Conservation (phyloP, 345 rosid genomes). For the Gossypium rotundifolium region DNA sequence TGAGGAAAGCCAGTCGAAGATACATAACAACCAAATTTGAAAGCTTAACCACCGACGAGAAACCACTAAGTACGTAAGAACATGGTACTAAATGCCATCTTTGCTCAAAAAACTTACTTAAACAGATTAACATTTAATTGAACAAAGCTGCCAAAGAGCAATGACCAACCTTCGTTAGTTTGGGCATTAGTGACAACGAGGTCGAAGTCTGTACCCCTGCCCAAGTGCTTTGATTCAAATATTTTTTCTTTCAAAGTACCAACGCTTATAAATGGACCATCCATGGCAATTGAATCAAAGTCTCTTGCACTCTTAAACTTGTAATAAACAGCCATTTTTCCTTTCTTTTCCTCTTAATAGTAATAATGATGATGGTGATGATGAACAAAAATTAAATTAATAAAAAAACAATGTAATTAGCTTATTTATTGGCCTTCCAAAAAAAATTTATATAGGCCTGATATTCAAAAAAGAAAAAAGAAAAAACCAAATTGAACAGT, state of each 20-base stretch:
- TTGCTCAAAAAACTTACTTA: not conserved
- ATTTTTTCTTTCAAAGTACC: constrained; percentile 98
- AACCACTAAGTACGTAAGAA: not conserved
- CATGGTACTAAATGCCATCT: not conserved
- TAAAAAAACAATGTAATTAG: not conserved
- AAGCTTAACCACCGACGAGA: not conserved
- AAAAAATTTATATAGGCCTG: constrained; percentile 26
- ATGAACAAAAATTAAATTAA: constrained; percentile 1
- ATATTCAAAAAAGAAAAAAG: constrained; percentile 21
- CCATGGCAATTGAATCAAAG: constrained; percentile 87
- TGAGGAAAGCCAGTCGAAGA: not conserved
- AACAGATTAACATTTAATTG: constrained; percentile 8
- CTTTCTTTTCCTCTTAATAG: constrained; percentile 10
- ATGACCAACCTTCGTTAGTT: constrained; percentile 95
- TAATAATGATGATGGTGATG: constrained; percentile 12
- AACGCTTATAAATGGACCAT: constrained; percentile 95
- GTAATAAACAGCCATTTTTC: constrained; percentile 91
- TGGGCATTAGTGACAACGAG: constrained; percentile 97
- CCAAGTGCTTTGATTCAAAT: constrained; percentile 97
- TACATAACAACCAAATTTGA: not conserved
- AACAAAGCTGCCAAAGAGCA: constrained; percentile 16
- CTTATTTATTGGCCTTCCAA: constrained; percentile 31
- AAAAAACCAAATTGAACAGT: constrained; percentile 18
- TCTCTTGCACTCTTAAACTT: constrained; percentile 99
- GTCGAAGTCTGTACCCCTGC: constrained; percentile 97